These are phyloP conservation scores for Globisporangium echinulatum DNA, from an alignment of 352 stramenopile genomes.

Conservation along the genomic window DNA sequence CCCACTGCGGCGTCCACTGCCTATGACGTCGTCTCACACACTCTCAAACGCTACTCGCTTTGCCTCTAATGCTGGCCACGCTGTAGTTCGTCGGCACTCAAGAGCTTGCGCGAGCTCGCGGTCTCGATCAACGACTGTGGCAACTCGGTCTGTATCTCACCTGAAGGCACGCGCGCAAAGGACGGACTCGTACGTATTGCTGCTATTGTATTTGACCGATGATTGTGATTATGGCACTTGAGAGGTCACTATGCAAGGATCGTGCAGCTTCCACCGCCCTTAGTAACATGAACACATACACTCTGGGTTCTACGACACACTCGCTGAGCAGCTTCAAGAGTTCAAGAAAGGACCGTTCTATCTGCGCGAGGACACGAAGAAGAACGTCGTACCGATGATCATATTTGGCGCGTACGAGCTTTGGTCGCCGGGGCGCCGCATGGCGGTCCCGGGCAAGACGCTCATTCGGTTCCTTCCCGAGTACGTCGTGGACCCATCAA, in stretches of 20 bases:
- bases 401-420: constrained; percentile 80
- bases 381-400: constrained; percentile 70
- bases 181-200: constrained; percentile 43
- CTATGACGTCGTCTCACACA: background rate
- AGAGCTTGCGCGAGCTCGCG: constrained; percentile 66
- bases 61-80: background rate
- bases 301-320: no score
- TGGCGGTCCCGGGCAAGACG: constrained; percentile 66
- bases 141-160: constrained; percentile 78
- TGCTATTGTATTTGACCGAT: no score
- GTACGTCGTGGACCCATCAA: constrained; percentile 51
- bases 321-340: constrained; percentile 51
- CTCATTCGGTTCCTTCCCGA: constrained; percentile 72
- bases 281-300: no score
- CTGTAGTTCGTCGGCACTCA: constrained; percentile 41
- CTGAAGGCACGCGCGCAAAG: constrained; percentile 80
- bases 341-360: constrained; percentile 88
- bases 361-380: constrained; percentile 74
- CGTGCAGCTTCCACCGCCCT: no score
- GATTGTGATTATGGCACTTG: no score
- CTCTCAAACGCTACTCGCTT: background rate
- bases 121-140: constrained; percentile 61
- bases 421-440: constrained; percentile 69
- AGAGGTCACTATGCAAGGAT: no score
- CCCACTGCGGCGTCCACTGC: background rate